These are phyloP conservation scores for Priceomyces fermenticarens DNA, from an alignment of 805 yeast species.

Conservation along the genomic window DNA sequence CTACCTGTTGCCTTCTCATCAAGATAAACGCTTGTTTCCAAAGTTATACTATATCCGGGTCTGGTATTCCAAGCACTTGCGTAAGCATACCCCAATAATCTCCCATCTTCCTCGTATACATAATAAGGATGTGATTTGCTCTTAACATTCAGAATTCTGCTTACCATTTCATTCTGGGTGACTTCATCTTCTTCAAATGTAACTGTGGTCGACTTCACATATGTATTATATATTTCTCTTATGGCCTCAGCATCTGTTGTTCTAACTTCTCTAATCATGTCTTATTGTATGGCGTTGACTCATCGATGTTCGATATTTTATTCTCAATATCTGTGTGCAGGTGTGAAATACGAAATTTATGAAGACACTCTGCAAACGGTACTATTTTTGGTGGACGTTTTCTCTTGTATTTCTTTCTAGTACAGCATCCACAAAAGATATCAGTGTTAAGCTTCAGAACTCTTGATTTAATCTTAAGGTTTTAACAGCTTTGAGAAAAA, in stretches of 20 bases:
- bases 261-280: not conserved
- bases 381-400: too few species aligned
- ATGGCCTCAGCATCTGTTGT: not conserved
- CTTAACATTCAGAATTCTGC: not conserved
- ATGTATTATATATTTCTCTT: too few species aligned
- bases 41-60: not conserved
- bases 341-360: too few species aligned
- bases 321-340: too few species aligned
- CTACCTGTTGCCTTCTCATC: not conserved
- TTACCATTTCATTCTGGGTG: not conserved
- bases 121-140: not conserved
- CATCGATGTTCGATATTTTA: too few species aligned
- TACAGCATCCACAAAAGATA: too few species aligned
- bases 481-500: too few species aligned
- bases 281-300: too few species aligned
- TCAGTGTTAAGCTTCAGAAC: too few species aligned
- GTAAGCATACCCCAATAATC: not conserved
- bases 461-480: too few species aligned
- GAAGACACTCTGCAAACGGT: too few species aligned
- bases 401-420: too few species aligned
- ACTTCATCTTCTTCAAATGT: not conserved
- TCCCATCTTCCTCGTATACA: not conserved
- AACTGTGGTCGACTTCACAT: not conserved
- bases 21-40: not conserved
- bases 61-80: not conserved